Base-by-base conservation (phyloP, 2,329 filamentous ascomycete species). In the Xylariaceae sp. region DNA sequence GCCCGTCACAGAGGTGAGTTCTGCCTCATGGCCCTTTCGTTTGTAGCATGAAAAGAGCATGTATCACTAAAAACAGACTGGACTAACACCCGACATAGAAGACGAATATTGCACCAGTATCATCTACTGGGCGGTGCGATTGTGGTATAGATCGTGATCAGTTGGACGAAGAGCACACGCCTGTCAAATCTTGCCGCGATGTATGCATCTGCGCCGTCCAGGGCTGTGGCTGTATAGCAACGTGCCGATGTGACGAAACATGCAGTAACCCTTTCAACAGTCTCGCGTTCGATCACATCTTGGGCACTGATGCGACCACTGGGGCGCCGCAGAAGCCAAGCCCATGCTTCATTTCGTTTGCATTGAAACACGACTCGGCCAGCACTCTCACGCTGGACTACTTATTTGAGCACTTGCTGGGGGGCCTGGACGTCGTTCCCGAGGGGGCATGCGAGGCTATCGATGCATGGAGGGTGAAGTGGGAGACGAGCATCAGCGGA, bases 181-280 rank as follows among this genome's bases (percentile, higher is more conserved):
- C 41, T 7, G 4, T 7, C 4, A 28, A 7, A 17, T 51, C 51
- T 22, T 54, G 56, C 34, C 56, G 56, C 38, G 41, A 52, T 42
- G 46, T 31, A 6, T 58, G 56, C 46, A 51, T 45, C 39, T 58
- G 56, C 38, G 56, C 54, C 31, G 49, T 54, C 14, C 56, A 58
- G 40, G 56, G 56, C 6, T 52, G 52, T 28, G 56, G 56, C 28
- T 58, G 56, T 34, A 54, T 52, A 48, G 56, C 56, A 13, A 56
- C 54, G 19, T 58, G 56, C 42, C 51, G 56, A 22, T 58, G 56
- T 34, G 56, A 58, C 17, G 56, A 58, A 45, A 58, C 56, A 33
- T 58, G 56, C 34, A 45, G 51, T 11, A 58, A 58, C n/a, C 54
- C 51, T 47, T 58, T 58, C 44, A 58, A 58, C 47, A 50, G 34